A percentile compares a stretch with the other conserved stretches of the same genome.
Conservation (phyloP, 2,329 filamentous ascomycete genomes). For the Alternaria triticina region DNA sequence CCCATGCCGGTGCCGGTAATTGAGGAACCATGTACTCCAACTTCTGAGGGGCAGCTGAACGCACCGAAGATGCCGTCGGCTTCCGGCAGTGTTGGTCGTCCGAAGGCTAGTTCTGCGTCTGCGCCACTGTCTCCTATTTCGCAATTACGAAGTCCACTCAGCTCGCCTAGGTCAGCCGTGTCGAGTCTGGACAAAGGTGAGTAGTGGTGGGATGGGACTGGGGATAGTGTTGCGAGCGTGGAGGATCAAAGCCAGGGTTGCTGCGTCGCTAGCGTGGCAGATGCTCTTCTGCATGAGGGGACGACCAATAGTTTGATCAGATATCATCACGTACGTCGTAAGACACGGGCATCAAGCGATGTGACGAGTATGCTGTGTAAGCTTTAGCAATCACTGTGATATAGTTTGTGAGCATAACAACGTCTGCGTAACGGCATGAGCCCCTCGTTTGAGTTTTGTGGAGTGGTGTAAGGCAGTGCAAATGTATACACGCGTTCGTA, state of each 20-base stretch:
- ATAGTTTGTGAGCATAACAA: background rate
- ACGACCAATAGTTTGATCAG: background rate
- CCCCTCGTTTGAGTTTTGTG: background rate
- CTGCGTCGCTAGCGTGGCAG: background rate
- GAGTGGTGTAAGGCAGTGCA: background rate
- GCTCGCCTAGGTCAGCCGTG: slow-evolving; percentile 11
- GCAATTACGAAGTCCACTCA: background rate
- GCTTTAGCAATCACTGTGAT: background rate
- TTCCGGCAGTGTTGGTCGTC: background rate
- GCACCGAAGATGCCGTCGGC: background rate
- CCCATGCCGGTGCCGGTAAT: slow-evolving; percentile 4
- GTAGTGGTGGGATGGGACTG: background rate
- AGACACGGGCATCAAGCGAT: background rate
- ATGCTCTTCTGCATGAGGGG: background rate
- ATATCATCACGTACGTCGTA: background rate
- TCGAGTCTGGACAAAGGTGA: slow-evolving; percentile 15
- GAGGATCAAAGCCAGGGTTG: background rate
- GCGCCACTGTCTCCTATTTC: background rate
- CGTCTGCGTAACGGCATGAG: background rate
- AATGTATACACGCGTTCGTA: background rate
- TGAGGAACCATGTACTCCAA: slow-evolving; percentile 3
- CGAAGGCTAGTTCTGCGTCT: background rate
- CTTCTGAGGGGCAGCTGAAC: background rate
- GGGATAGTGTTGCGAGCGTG: slow-evolving; percentile 9
- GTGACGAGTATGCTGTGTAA: background rate